These are phyloP conservation scores for Podospora pseudoanserina DNA, from an alignment of 495 filamentous ascomycete species.

Conservation along the genomic window DNA sequence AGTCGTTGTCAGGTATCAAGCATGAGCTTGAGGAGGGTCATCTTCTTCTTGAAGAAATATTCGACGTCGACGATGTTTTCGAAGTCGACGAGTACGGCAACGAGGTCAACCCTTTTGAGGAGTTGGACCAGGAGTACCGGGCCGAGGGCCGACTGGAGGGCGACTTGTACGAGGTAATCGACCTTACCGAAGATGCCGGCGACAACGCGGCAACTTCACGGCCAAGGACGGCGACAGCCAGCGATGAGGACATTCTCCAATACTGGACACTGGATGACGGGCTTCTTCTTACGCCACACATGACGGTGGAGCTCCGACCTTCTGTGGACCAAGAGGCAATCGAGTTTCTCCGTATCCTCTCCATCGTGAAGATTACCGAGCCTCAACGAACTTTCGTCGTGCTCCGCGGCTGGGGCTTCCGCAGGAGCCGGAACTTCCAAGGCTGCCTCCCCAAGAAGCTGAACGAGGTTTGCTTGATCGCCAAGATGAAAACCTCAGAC, in stretches of 20 bases:
- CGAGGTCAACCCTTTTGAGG: not conserved
- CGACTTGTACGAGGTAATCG: not conserved
- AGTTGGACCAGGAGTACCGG: not conserved
- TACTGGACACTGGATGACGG: not conserved
- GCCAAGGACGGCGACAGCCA: not conserved
- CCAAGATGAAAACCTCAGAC: slow-evolving; percentile 46
- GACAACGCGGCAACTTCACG: not conserved
- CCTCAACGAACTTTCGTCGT: not conserved
- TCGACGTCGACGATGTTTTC: not conserved
- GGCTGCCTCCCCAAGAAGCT: slow-evolving; percentile 10
- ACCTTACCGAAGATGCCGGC: not conserved
- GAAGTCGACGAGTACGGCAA: slow-evolving; percentile 5
- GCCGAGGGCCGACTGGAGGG: not conserved
- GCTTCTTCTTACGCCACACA: not conserved
- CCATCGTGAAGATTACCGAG: not conserved
- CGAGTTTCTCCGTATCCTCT: slow-evolving; percentile 16
- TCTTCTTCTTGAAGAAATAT: not conserved
- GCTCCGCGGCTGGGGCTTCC: slow-evolving; percentile 16
- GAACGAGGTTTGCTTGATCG: slow-evolving; percentile 46
- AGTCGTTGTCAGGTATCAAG: not conserved
- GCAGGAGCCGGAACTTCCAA: not conserved
- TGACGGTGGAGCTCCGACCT: not conserved
- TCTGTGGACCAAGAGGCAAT: not conserved
- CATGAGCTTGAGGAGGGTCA: not conserved
- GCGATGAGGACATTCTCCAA: not conserved